phyloP scores from a whole-genome alignment of 768 basidiomycete species.

The Leccinum truebloodii region DNA sequence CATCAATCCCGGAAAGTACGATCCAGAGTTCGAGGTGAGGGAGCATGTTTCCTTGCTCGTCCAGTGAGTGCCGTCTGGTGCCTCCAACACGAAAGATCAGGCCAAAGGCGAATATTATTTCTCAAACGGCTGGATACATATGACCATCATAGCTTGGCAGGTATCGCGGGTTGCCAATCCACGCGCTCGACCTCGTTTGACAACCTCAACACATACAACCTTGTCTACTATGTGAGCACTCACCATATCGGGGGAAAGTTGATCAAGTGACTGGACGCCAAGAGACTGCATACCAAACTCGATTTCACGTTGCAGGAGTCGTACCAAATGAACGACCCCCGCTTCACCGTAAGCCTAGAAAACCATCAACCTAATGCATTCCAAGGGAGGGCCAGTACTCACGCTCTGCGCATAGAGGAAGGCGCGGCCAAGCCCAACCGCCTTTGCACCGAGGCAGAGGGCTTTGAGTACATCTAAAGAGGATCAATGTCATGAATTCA shows the following conservation, averaged over 20 bases:
- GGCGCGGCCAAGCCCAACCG: constrained; percentile 82
- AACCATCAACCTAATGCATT: constrained; percentile 6
- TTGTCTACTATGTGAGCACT: constrained; percentile 16
- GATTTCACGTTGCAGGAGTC: constrained; percentile 78
- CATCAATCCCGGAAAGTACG: not conserved
- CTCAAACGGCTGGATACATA: constrained; percentile 1
- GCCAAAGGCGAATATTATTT: no score
- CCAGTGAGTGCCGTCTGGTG: constrained; percentile 18
- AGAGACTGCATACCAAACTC: constrained; percentile 71
- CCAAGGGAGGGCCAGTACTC: constrained; percentile 22
- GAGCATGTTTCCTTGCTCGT: constrained; percentile 24
- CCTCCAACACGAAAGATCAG: no score
- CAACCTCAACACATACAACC: constrained; percentile 3
- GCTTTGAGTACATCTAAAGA: constrained; percentile 80
- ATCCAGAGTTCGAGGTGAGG: constrained; percentile 9
- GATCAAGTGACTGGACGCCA: constrained; percentile 63
- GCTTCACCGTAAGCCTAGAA: constrained; percentile 70
- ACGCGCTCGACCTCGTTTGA: constrained; percentile 56
- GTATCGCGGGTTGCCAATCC: constrained; percentile 56
- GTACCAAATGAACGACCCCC: constrained; percentile 67
- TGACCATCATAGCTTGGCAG: constrained; percentile 20
- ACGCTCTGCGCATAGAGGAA: constrained; percentile 88
- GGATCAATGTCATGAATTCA: not conserved
- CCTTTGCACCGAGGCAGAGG: constrained; percentile 83
- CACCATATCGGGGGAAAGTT: constrained; percentile 78